Base-by-base conservation (phyloP, 208 protist genomes). In the Acanthamoeba royreba region DNA sequence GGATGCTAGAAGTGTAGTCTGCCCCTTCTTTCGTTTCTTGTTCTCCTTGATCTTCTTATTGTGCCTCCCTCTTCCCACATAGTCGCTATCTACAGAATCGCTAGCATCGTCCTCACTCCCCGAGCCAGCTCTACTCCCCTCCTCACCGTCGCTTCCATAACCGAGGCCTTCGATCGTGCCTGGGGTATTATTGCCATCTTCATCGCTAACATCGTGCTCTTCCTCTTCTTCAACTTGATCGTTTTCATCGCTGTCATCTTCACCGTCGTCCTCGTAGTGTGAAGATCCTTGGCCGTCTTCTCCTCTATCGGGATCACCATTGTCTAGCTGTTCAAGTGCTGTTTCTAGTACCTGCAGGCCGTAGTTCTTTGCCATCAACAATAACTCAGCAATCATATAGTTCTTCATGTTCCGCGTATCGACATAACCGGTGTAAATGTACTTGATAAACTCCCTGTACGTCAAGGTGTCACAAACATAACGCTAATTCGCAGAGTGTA, bases 321-420 rank as follows among this genome's bases (percentile, higher is more conserved):
- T 53, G 25, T 83, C 72, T 43, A 83, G 46, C 7, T 43, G 38
- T 40, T 83, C 72, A 7, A 83, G 72, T 19, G 72, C 72, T 40
- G 46, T 83, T 43, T 83, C 42, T 22, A 83, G 43, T 43, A 83
- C 72, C 28, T 46, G 42, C 7, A 83, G 83, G 28, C 83, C 52
- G 38, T 69, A 89, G 83, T 58, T 89, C 83, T 89, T 89, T 11
- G 83, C 83, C 83, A 89, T 89, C 25, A 69, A 42, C 46, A 69
- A 42, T 38, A 89, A 28, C 28, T 89, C 83, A 5, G 83, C 46
- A 52, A 89, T 61, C 52, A 89, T 89, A 52, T 89, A 89, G 83
- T 89, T 89, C 83, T 89, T 89, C 46, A 89, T 58, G 46, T 58
- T 58, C 25, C 52, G 31, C 83, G 53, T 58, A n/a, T 89, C 83